These are phyloP conservation scores for Bretschneidera sinensis DNA, from an alignment of 345 rosid genomes.

Conservation along the genomic window DNA sequence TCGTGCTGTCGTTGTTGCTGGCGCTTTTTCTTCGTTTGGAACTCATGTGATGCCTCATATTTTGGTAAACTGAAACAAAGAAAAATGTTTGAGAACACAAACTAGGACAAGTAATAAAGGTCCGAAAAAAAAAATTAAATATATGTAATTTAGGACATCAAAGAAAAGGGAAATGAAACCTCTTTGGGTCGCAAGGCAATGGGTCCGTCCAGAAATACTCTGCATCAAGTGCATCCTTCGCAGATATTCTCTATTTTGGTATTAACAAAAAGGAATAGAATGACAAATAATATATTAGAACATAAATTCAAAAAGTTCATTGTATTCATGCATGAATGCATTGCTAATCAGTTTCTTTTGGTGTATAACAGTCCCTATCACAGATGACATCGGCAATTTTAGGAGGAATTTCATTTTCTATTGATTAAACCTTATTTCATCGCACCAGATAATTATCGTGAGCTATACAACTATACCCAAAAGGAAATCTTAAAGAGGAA, in stretches of 20 bases:
- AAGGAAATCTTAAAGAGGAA: background rate
- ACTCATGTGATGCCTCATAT: slow-evolving; percentile 94
- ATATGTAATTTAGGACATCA: background rate
- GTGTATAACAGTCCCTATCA: background rate
- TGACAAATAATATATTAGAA: background rate
- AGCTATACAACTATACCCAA: background rate
- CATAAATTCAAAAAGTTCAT: background rate
- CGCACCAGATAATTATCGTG: background rate
- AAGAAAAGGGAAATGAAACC: slow-evolving; percentile 30
- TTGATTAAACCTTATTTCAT: background rate
- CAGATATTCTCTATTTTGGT: slow-evolving; percentile 65
- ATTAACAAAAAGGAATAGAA: background rate
- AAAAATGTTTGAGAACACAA: too few relatives aligned
- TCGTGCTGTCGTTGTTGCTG: slow-evolving; percentile 90
- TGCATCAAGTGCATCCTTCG: slow-evolving; percentile 95
- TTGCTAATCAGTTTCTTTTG: background rate
- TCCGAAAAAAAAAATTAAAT: too few relatives aligned
- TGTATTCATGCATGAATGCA: background rate
- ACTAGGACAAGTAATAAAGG: too few relatives aligned
- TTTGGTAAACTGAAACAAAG: slow-evolving; percentile 59
- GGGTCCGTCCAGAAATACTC: slow-evolving; percentile 99
- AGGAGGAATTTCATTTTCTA: background rate
- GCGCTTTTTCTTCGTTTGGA: slow-evolving; percentile 92
- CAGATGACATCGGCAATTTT: background rate
- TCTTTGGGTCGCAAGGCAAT: slow-evolving; percentile 90